These are phyloP conservation scores for Pouteria glomerata DNA, from an alignment of 148 eudicot species.

Conservation along the genomic window DNA sequence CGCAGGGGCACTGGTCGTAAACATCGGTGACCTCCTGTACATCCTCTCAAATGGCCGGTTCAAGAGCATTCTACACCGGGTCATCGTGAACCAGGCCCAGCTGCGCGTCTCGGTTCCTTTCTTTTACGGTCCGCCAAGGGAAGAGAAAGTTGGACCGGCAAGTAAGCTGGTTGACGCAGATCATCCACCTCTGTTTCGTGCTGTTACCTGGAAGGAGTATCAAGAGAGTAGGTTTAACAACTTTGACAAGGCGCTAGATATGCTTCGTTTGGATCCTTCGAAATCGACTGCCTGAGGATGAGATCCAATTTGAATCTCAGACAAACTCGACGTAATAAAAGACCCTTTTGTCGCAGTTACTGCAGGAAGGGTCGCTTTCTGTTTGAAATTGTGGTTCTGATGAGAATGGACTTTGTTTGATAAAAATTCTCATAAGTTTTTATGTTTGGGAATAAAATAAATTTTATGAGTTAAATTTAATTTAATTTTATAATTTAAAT, in stretches of 20 bases:
- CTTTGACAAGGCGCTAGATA: conserved; percentile 15
- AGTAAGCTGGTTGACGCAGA: neutral
- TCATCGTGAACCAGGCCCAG: conserved; percentile 9
- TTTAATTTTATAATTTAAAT: no score
- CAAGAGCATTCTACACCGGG: conserved; percentile 20
- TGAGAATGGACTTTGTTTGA: no score
- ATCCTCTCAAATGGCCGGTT: conserved; percentile 28
- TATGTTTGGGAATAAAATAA: no score
- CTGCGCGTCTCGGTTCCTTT: conserved; percentile 25
- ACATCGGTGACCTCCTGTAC: conserved; percentile 29
- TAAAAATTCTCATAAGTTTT: no score
- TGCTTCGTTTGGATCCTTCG: neutral
- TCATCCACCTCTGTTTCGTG: conserved; percentile 3
- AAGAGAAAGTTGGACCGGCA: conserved; percentile 13
- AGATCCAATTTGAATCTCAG: no score
- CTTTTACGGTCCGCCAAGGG: conserved; percentile 21
- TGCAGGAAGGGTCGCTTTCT: no score
- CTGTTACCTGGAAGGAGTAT: conserved; percentile 21
- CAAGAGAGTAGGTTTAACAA: conserved; percentile 12
- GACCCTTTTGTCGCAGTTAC: no score
- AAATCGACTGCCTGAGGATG: no score
- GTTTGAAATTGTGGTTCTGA: no score
- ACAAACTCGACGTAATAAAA: no score
- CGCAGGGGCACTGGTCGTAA: conserved; percentile 22
- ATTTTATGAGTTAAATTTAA: no score